Base-by-base conservation (phyloP, 2,329 filamentous ascomycete genomes). In the Exophiala mesophila region DNA sequence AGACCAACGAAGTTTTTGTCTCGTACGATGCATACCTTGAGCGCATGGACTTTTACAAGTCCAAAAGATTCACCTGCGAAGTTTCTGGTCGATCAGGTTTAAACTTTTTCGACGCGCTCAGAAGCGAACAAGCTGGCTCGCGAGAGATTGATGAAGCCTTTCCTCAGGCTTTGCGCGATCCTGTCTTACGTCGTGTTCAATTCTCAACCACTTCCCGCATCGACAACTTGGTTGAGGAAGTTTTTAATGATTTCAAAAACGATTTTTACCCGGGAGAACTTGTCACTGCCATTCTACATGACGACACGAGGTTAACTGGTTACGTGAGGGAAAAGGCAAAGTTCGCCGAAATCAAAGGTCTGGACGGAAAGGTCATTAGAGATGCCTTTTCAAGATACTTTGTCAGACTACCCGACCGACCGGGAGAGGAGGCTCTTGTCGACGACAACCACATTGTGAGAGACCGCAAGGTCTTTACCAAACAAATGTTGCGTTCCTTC, bases 21-120 rank as follows among this genome's bases (percentile, higher is more conserved):
- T 83, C 82, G 37, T 97, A 97, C 63, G 89, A 96, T 59, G 80
- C 83, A 30, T 98, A 94, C 66, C 68, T 96, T 24, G 76, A 78
- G 56, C 80, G 89, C 44, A 55, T 55, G 53, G 53, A 55, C 49
- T 55, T 53, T 39, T 55, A 53, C 50, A 55, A 55, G 45, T 49
- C 50, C 13, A 86, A 82, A 59, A 81, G 84, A 41, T 98, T 97
- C 64, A 95, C 94, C 48, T 95, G 94, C 65, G 86, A 94, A 62
- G 94, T 97, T 53, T 95, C 88, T 9, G 92, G 92, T 40, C 90
- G 94, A 63, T 94, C 88, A 20, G 84, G 84, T 39, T 72, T 96
- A 53, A 90, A 80, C 3, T 98, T 94, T 65, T 96, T 96, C 59
- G 88, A 95, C 55, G 92, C 92, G 18, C 76, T 90, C 20, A 81